Evolutionary conservation across 345 rosid species (phyloP).

Genomic region (Xanthoceras sorbifolium): DNA sequence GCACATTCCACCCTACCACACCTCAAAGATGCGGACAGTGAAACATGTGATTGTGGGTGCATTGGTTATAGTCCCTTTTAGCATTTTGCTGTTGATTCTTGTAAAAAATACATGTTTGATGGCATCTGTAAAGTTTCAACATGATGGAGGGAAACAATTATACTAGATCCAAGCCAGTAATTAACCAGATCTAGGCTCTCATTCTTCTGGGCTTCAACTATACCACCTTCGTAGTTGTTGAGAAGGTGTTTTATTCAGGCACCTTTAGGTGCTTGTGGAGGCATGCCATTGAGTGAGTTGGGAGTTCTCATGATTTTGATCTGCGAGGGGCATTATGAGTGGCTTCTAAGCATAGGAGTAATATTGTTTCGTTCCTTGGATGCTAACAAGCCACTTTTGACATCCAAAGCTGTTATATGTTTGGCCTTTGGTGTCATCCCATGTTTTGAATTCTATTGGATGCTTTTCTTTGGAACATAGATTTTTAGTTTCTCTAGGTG

Average conservation of each 20-base stretch:
- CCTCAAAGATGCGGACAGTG: too few species aligned
- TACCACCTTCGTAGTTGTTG: background rate
- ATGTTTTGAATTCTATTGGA: background rate
- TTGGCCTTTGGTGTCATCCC: background rate
- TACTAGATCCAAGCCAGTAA: background rate
- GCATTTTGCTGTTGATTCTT: too few species aligned
- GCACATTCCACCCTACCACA: too few species aligned
- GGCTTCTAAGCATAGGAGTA: too few species aligned
- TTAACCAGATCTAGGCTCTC: background rate
- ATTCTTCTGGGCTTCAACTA: too few species aligned
- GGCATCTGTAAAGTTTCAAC: too few species aligned
- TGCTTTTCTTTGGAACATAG: background rate
- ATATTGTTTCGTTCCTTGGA: background rate
- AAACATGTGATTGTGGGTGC: too few species aligned
- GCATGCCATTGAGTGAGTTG: too few species aligned
- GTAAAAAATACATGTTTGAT: too few species aligned
- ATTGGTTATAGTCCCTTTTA: too few species aligned
- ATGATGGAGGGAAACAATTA: background rate
- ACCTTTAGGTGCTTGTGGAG: background rate
- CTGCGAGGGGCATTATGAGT: too few species aligned
- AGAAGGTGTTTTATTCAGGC: background rate
- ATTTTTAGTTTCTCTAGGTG: background rate
- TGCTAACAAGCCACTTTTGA: background rate
- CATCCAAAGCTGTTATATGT: background rate
- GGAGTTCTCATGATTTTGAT: background rate